Percentiles rank a stretch among this genome's conserved stretches.
phyloP scores from a whole-genome alignment of 345 rosid species.

The Hibiscus mutabilis region DNA sequence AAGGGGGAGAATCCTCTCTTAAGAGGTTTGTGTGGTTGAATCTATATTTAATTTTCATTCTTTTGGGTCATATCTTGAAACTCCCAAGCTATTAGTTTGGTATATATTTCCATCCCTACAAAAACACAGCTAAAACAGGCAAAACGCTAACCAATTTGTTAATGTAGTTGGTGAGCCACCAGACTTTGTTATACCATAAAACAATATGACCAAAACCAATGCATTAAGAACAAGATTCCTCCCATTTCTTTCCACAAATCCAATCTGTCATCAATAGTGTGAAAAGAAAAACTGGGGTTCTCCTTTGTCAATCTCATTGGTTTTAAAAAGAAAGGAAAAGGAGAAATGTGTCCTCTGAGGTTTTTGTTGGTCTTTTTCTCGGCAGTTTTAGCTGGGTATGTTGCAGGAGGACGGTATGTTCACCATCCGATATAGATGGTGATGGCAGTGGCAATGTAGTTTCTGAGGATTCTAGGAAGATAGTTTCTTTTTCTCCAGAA shows the following conservation, averaged over 20 bases:
- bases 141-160: background rate
- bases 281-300: background rate
- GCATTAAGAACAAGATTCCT: background rate
- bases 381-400: slow-evolving; percentile 68
- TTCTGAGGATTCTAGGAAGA: slow-evolving; percentile 34
- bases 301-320: background rate
- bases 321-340: background rate
- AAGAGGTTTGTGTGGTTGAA: too few relatives aligned
- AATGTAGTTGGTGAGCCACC: background rate
- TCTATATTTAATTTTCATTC: too few relatives aligned
- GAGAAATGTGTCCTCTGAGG: slow-evolving; percentile 74
- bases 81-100: background rate
- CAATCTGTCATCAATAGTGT: background rate
- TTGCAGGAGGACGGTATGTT: slow-evolving; percentile 72
- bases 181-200: background rate
- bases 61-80: background rate
- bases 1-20: too few relatives aligned
- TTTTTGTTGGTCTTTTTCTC: slow-evolving; percentile 82
- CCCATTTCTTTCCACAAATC: background rate
- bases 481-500: background rate
- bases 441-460: background rate
- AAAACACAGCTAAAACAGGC: background rate
- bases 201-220: too few relatives aligned
- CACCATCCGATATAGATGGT: slow-evolving; percentile 40
- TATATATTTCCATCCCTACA: background rate